Evolutionary conservation across 495 filamentous ascomycete genomes (phyloP), one percentile per base, ranked within the genome.

Genomic region (Oleoguttula mirabilis): DNA sequence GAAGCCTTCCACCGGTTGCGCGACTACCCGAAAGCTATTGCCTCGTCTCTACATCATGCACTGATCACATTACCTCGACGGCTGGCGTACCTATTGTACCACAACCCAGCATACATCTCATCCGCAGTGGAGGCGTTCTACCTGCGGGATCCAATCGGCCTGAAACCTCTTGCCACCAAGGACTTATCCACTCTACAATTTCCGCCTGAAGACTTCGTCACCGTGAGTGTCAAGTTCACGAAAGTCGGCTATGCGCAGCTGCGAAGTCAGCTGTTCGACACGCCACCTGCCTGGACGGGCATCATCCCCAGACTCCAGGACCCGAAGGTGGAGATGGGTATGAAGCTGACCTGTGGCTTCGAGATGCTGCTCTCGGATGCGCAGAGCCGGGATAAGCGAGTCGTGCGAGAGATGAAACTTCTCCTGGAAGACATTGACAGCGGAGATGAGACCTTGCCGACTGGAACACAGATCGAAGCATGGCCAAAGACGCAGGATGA

Each of bases 91-190:
- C 70, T 96, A 28, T 64, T 96, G 1, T 81, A 86, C 48, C 63
- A 70, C 20, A 71, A 75, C 23, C 80, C 87, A 4, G 66, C 75
- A 4, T 75, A 78, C 41, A 78, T 95, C 37, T 81, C 84, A 2
- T 75, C 86, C 1, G 87, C 86, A 3, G 73, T 83, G 3, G 90
- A 98, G 59, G 78, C 84, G 2, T 96, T 96, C 59, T 96, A 96
- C 60, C 68, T 94, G 36, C 77, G 92, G 31, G 86, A 96, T 55
- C 83, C 90, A 1, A 72, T 84, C 40, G 69, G 79, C 3, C 60
- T 94, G 36, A 79, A 77, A 16, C 74, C 79, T 1, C 66, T 96
- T 1, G 64, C 77, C 44, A 60, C 69, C 2, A 63, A 68, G 21
- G 62, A 66, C 14, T 21, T 58, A 8, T 55, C 55, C 12, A 62